Evolutionary conservation across 2,329 filamentous ascomycete species (phyloP), one percentile per base, ranked within the genome.

Genomic region (Colletotrichum endophyticum): DNA sequence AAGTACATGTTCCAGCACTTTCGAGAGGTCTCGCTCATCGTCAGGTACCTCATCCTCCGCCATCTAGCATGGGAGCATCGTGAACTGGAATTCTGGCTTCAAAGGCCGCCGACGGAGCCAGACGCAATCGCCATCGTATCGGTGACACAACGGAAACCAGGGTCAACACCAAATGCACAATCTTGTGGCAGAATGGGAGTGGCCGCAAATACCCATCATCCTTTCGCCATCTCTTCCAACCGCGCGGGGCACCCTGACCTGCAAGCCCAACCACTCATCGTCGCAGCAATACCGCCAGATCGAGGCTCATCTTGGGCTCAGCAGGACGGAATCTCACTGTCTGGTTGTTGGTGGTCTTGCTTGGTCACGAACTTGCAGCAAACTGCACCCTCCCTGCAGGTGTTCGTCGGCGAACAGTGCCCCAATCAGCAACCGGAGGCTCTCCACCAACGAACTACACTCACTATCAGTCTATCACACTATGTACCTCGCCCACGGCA

Each of bases 331-430:
- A 62, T 22, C 30, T 32, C 27, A 7, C 8, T 15, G 30, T 63
- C 59, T 63, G 28, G 19, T 63, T 34, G 30, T 28, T 34, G 19
- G 28, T 32, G 13, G 56, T 59, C 56, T 15, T 49, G 36, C 34
- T 44, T 53, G 44, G 72, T 66, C 61, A 57, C 59, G 39, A 34
- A 32, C 36, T 61, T 61, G 69, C 68, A 57, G 56, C 53, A 36
- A 56, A 72, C 22, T 61, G 68, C 69, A 73, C 70, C 73, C 73
- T 76, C 39, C 44, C n/a, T 76, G 64, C 70, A 76, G 57, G 56
- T 39, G 73, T 67, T 72, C 70, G 9, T 64, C 63, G 56, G 64
- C 63, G 44, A 67, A 49, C 39, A 76, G 25, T 39, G 44, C 44
- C 32, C 30, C 62, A 56, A 68, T 22, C 30, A 63, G 53, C n/a